These are phyloP conservation scores for Closterium sp. DNA, from an alignment of 139 green algal species.

Conservation along the genomic window DNA sequence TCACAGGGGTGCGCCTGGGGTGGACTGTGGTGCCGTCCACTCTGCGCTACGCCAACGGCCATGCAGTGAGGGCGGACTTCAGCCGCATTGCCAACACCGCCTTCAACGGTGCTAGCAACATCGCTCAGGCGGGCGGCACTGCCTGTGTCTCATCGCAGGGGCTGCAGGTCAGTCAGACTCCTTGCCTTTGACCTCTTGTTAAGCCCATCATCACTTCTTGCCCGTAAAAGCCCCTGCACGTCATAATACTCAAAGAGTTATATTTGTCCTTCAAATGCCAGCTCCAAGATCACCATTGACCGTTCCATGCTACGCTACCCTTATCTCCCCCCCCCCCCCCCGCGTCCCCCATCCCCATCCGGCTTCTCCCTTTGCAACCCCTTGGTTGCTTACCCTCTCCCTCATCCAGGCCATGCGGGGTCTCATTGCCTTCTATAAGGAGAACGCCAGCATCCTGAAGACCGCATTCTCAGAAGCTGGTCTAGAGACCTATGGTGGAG, in stretches of 20 bases:
- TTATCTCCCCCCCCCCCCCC: too few species aligned
- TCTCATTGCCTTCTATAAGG: slow-evolving; percentile 96
- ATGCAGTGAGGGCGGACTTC: slow-evolving; percentile 80
- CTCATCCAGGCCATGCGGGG: slow-evolving; percentile 70
- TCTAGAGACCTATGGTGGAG: slow-evolving; percentile 89
- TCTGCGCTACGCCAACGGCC: slow-evolving; percentile 76
- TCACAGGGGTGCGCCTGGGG: slow-evolving; percentile 95
- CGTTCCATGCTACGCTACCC: too few species aligned
- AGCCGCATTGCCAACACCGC: slow-evolving; percentile 95
- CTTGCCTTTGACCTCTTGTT: too few species aligned
- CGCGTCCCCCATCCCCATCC: background rate
- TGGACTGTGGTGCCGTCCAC: slow-evolving; percentile 96
- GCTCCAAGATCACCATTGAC: too few species aligned
- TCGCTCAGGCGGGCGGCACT: slow-evolving; percentile 85
- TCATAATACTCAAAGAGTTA: too few species aligned
- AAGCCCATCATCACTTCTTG: too few species aligned
- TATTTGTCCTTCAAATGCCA: too few species aligned
- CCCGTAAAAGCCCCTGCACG: too few species aligned
- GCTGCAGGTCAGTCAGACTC: slow-evolving; percentile 12
- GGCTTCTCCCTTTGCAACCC: too few species aligned
- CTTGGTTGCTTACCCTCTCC: too few species aligned
- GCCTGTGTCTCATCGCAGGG: slow-evolving; percentile 74
- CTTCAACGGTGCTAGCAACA: slow-evolving; percentile 97
- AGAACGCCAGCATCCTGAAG: slow-evolving; percentile 92
- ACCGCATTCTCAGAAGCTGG: slow-evolving; percentile 87